Conservation (phyloP, 176 grass and related monocot species). For the Panicum miliaceum region DNA sequence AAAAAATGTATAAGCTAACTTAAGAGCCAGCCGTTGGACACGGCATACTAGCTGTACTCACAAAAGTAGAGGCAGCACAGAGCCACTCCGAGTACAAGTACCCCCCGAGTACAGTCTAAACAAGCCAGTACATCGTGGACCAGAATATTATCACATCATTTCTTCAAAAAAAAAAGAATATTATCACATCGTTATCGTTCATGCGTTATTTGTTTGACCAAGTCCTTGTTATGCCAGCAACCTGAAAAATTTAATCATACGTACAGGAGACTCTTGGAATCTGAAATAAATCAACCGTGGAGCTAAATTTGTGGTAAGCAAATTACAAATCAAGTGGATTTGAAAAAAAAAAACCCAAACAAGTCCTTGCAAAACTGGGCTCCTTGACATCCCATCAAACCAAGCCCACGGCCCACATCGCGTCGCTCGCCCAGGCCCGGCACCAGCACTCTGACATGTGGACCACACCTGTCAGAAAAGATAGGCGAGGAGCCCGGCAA, state of each 20-base stretch:
- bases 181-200: background rate
- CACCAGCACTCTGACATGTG: background rate
- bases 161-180: too few species aligned
- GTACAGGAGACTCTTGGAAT: too few species aligned
- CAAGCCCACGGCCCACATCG: background rate
- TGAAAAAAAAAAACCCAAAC: background rate
- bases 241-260: too few species aligned
- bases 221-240: background rate
- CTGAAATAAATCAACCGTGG: background rate
- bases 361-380: background rate
- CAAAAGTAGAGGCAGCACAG: background rate
- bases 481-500: background rate
- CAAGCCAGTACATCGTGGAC: background rate
- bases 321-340: too few species aligned
- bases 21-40: too few species aligned
- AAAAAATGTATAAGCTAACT: too few species aligned
- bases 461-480: background rate
- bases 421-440: background rate
- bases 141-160: background rate
- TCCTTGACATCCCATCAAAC: background rate
- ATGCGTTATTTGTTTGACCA: background rate
- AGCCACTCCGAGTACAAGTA: background rate
- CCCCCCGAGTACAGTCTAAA: background rate
- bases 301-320: background rate
- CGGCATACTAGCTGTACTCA: background rate